Conservation (phyloP, 2,329 filamentous ascomycete genomes). For the Alternaria tenuissima region DNA sequence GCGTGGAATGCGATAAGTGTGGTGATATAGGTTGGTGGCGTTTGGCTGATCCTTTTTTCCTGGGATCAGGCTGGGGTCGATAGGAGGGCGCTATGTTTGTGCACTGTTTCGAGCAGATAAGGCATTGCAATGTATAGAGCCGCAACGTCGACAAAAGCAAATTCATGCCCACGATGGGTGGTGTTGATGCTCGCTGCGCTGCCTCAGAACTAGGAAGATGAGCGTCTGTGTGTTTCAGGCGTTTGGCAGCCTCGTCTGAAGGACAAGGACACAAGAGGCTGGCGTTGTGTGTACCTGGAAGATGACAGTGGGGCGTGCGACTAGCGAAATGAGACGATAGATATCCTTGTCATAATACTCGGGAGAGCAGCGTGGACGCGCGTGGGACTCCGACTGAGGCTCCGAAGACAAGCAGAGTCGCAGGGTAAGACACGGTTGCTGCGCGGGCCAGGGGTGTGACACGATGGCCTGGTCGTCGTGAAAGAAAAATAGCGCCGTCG, state of each 20-base stretch:
- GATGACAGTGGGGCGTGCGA: conserved; percentile 7
- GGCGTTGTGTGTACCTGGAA: conserved; percentile 3
- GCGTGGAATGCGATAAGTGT: neutral
- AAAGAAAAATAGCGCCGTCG: neutral
- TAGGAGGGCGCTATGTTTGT: conserved; percentile 2
- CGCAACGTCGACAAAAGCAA: neutral
- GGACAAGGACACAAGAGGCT: neutral
- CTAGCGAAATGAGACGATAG: conserved; percentile 19
- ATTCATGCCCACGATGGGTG: neutral
- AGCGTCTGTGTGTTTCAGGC: conserved; percentile 17
- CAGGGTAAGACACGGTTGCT: conserved; percentile 1
- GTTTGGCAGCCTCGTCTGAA: neutral
- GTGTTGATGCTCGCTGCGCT: neutral
- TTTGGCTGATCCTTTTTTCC: neutral
- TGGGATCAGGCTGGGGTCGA: conserved; percentile 2
- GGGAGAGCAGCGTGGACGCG: conserved; percentile 1
- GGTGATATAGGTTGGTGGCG: conserved; percentile 11
- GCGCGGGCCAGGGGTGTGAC: conserved; percentile 5
- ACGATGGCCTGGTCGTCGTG: neutral
- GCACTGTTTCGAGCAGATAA: conserved; percentile 8
- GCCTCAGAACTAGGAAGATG: conserved; percentile 12
- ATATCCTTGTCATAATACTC: conserved; percentile 4
- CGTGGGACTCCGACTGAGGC: neutral
- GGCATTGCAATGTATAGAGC: conserved; percentile 2
- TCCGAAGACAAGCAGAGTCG: conserved; percentile 3